Percentiles rank a stretch among this genome's conserved stretches.
These are phyloP conservation scores for Mesembryanthemum crystallinum DNA, from an alignment of 148 eudicot species.

Conservation along the genomic window DNA sequence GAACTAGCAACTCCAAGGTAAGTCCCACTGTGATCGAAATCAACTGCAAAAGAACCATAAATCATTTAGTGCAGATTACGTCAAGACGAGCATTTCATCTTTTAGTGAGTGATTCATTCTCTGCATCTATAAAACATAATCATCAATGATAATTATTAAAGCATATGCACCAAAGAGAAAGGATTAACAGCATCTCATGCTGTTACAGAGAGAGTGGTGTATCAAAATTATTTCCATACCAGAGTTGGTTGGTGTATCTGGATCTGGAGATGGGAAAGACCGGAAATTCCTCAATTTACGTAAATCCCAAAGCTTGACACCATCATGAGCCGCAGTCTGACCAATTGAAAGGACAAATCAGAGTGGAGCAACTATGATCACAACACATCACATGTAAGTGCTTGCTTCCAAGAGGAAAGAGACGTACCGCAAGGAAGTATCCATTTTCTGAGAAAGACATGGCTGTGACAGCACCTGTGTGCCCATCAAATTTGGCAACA, in stretches of 20 bases:
- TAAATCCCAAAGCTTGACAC: constrained; percentile 95
- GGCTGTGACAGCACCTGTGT: constrained; percentile 79
- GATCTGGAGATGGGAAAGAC: constrained; percentile 69
- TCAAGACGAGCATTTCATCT: background rate
- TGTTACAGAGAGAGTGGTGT: no score
- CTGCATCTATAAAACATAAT: background rate
- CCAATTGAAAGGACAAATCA: constrained; percentile 14
- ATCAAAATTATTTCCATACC: constrained; percentile 37
- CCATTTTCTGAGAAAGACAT: constrained; percentile 97
- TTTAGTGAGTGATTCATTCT: background rate
- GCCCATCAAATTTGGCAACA: constrained; percentile 93
- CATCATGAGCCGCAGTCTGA: constrained; percentile 96
- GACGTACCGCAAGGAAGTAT: constrained; percentile 84
- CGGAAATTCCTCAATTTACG: constrained; percentile 87
- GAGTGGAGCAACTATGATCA: background rate
- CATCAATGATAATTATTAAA: no score
- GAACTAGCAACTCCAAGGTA: constrained; percentile 87
- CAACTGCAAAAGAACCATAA: constrained; percentile 54
- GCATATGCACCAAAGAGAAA: no score
- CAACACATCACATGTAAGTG: background rate
- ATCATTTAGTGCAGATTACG: background rate
- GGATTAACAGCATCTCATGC: no score
- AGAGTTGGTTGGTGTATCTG: constrained; percentile 68
- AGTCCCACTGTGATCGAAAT: constrained; percentile 94
- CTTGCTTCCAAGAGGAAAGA: background rate